Evolutionary conservation across 2,329 filamentous ascomycete genomes (phyloP).

Genomic region (Aquanectria penicillioides): DNA sequence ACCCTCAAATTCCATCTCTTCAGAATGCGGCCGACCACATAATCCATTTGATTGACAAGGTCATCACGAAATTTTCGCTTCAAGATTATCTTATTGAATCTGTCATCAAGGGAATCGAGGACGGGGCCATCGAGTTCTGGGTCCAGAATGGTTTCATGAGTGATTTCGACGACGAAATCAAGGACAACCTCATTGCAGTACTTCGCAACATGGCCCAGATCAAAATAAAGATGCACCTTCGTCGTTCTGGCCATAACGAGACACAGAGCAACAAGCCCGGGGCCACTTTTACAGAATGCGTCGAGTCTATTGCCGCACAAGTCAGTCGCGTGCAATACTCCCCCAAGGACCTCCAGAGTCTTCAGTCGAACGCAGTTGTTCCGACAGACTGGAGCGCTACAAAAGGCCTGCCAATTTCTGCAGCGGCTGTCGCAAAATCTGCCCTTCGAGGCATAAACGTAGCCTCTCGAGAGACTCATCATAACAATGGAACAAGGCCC

Average conservation of each 20-base stretch:
- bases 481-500: not conserved
- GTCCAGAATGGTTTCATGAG: constrained; percentile 36
- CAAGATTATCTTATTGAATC: constrained; percentile 19
- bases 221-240: constrained; percentile 31
- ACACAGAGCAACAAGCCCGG: not conserved
- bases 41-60: constrained; percentile 9
- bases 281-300: too few species aligned
- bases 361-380: constrained; percentile 9
- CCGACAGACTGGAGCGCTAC: constrained; percentile 10
- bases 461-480: not conserved
- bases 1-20: not conserved
- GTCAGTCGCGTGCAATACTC: constrained; percentile 27
- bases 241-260: not conserved
- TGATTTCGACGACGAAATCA: constrained; percentile 35
- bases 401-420: constrained; percentile 5
- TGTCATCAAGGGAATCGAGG: constrained; percentile 37
- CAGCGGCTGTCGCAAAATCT: not conserved
- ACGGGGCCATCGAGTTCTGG: constrained; percentile 41
- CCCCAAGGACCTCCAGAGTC: constrained; percentile 13
- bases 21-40: constrained; percentile 5
- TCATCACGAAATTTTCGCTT: constrained; percentile 18
- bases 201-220: constrained; percentile 36
- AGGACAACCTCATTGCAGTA: constrained; percentile 29
- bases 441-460: not conserved
- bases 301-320: not conserved